Percentiles rank a stretch among this genome's conserved stretches.
Conservation (phyloP, 106 monocot species). For the Dendrobium nobile region DNA sequence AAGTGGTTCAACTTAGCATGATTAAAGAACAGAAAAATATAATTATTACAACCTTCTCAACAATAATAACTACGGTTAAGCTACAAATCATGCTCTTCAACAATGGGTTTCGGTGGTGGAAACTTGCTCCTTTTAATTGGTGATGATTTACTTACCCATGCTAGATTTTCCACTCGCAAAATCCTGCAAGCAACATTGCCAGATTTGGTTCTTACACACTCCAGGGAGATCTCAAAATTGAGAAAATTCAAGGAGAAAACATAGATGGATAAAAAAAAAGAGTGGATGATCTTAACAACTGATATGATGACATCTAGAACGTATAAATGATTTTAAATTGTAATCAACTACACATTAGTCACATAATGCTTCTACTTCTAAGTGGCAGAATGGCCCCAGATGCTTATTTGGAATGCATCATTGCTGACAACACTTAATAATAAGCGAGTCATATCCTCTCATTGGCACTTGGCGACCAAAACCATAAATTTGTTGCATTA, state of each 20-base stretch:
- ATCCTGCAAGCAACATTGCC: background rate
- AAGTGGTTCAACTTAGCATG: background rate
- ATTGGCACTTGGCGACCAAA: background rate
- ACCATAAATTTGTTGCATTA: background rate
- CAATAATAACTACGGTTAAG: background rate
- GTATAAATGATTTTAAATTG: background rate
- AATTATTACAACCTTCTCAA: background rate
- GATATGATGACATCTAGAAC: background rate
- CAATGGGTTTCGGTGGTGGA: background rate
- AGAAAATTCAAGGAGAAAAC: background rate
- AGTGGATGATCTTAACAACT: background rate
- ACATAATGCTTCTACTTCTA: background rate
- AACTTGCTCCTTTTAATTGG: background rate
- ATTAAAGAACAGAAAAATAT: background rate
- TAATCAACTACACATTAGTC: background rate
- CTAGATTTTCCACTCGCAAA: background rate
- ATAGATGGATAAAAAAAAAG: background rate
- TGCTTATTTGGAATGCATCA: background rate
- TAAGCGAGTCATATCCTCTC: background rate
- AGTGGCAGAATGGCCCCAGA: background rate
- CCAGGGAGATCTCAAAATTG: background rate
- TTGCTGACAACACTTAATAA: background rate
- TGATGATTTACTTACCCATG: slow-evolving; percentile 5
- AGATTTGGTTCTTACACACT: background rate
- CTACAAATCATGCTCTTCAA: background rate